phyloP scores from a whole-genome alignment of 2,329 filamentous ascomycete species.

The Nothophaeocryptopus gaeumannii region DNA sequence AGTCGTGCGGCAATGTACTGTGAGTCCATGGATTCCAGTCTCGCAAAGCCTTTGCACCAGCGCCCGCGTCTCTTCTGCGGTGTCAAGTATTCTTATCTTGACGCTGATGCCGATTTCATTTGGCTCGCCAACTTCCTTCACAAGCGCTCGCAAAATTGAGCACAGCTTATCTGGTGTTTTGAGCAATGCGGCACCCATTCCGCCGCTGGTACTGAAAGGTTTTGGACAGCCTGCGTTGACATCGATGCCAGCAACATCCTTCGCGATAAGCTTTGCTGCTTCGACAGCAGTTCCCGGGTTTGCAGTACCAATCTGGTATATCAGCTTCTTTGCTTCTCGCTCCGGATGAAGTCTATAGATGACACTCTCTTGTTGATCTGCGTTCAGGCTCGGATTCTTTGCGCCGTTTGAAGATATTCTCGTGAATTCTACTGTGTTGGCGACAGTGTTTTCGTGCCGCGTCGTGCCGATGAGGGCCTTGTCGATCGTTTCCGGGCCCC shows the following conservation, averaged over 20 bases:
- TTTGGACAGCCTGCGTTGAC: conserved; percentile 99
- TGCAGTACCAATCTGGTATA: conserved; percentile 91
- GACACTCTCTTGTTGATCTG: conserved; percentile 58
- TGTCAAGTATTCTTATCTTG: conserved; percentile 87
- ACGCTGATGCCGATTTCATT: conserved; percentile 92
- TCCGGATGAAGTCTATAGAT: conserved; percentile 82
- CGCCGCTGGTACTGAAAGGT: conserved; percentile 86
- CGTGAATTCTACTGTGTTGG: conserved; percentile 80
- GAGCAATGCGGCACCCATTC: conserved; percentile 92
- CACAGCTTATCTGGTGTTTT: conserved; percentile 79
- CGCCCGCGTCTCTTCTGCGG: conserved; percentile 68
- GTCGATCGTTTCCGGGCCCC: conserved; percentile 96
- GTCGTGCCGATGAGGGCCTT: conserved; percentile 84
- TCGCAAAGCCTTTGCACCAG: conserved; percentile 75
- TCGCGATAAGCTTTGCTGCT: conserved; percentile 79
- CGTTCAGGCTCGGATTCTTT: conserved; percentile 54
- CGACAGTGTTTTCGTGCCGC: conserved; percentile 70
- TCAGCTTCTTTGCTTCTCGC: conserved; percentile 69
- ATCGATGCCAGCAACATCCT: conserved; percentile 88
- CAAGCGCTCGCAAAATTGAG: conserved; percentile 78
- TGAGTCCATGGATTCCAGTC: conserved; percentile 89
- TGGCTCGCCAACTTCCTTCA: conserved; percentile 70
- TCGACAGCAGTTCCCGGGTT: conserved; percentile 78
- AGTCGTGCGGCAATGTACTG: conserved; percentile 92
- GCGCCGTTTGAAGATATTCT: conserved; percentile 69